Conservation (phyloP, 805 yeast species). For the Kuraishia ogatae region DNA sequence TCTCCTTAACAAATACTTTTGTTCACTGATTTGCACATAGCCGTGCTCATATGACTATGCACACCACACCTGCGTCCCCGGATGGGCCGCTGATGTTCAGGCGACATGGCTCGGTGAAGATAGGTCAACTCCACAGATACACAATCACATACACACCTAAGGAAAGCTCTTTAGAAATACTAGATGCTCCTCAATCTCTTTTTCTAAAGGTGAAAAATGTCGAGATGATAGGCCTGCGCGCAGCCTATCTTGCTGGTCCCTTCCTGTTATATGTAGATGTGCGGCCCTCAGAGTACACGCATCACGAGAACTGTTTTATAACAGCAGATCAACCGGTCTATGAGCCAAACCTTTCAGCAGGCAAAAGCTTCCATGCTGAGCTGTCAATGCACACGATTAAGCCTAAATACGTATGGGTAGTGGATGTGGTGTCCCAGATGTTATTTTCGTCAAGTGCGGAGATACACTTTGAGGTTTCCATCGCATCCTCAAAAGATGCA, state of each 20-base stretch:
- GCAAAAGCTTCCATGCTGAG: constrained; percentile 52
- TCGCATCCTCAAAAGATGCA: constrained; percentile 37
- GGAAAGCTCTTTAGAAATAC: not conserved
- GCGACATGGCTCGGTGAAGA: constrained; percentile 29
- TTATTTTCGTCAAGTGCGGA: constrained; percentile 61
- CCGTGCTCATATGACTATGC: not conserved
- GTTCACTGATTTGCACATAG: too few relatives aligned
- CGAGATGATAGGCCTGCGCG: constrained; percentile 66
- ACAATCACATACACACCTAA: constrained; percentile 38
- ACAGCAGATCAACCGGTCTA: constrained; percentile 73
- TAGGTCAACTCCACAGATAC: constrained; percentile 55
- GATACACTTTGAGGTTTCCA: constrained; percentile 55
- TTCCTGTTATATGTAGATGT: constrained; percentile 80
- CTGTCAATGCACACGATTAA: constrained; percentile 57
- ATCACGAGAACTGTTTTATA: constrained; percentile 41
- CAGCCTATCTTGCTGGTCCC: constrained; percentile 87
- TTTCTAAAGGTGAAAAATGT: constrained; percentile 60
- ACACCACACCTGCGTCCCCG: not conserved
- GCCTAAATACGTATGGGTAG: constrained; percentile 57
- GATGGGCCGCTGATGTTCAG: constrained; percentile 5
- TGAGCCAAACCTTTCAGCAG: constrained; percentile 66
- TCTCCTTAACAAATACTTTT: too few relatives aligned
- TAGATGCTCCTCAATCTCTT: constrained; percentile 11
- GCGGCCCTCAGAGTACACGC: constrained; percentile 55
- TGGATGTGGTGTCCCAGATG: constrained; percentile 77